These are phyloP conservation scores for Silybum marianum DNA, from an alignment of 129 eudicot genomes.

Conservation along the genomic window DNA sequence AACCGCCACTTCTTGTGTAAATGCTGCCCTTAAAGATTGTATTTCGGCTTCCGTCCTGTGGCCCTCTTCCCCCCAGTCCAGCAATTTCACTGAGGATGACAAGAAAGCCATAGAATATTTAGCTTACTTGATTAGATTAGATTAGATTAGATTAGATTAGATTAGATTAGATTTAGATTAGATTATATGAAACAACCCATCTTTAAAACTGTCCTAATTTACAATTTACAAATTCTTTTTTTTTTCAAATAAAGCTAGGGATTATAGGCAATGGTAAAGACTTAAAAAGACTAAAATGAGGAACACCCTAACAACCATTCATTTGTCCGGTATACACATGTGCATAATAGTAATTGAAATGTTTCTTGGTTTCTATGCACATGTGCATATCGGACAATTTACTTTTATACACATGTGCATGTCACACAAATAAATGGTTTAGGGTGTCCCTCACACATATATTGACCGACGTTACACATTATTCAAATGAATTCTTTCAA, in stretches of 20 bases:
- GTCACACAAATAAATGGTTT: not conserved
- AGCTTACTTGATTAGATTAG: not conserved
- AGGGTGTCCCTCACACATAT: not conserved
- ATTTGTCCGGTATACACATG: not conserved
- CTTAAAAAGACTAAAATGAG: not conserved
- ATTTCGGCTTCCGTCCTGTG: constrained; percentile 84
- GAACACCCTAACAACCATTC: not conserved
- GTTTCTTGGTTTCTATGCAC: not conserved
- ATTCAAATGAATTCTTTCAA: not conserved
- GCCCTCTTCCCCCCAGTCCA: constrained; percentile 98
- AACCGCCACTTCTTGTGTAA: constrained; percentile 91
- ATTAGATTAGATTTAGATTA: not conserved
- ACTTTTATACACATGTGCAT: not conserved
- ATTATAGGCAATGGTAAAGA: constrained; percentile 9
- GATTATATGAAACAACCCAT: not conserved
- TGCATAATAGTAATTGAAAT: not conserved
- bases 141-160: not conserved
- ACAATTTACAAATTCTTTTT: not conserved
- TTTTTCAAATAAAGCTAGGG: constrained; percentile 9
- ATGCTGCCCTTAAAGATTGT: constrained; percentile 77
- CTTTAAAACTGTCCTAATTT: constrained; percentile 2
- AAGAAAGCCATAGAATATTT: not conserved
- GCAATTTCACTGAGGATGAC: constrained; percentile 62
- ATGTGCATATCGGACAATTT: not conserved
- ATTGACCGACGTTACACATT: not conserved